Evolutionary conservation across 2,329 filamentous ascomycete genomes (phyloP).

Genomic region (Epichloe coenophiala): DNA sequence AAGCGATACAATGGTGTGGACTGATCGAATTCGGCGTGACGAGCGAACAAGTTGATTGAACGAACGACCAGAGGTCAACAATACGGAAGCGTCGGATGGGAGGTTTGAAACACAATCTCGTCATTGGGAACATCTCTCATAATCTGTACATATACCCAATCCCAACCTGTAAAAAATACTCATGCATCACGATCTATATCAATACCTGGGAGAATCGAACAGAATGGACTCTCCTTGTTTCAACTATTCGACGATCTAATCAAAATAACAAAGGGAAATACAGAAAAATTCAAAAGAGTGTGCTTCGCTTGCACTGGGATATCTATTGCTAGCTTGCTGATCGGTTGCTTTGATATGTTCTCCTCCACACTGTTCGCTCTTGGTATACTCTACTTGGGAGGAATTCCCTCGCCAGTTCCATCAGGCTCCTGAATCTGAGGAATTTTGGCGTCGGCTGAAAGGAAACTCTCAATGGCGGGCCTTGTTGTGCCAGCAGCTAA

Average conservation of each 20-base stretch:
- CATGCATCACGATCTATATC: background rate
- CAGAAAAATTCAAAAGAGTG: background rate
- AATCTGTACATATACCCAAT: background rate
- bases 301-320: constrained; percentile 6
- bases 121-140: background rate
- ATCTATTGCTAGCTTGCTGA: constrained; percentile 3
- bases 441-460: constrained; percentile 34
- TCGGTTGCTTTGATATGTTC: background rate
- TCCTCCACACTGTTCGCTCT: background rate
- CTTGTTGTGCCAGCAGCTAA: constrained; percentile 11
- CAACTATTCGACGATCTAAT: background rate
- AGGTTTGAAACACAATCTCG: background rate
- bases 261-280: background rate
- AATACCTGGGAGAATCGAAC: background rate
- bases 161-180: background rate
- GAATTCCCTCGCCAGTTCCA: background rate
- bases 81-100: background rate
- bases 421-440: constrained; percentile 14
- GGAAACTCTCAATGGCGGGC: constrained; percentile 32
- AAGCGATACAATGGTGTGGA: constrained; percentile 53
- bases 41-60: background rate
- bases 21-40: constrained; percentile 17
- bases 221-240: background rate
- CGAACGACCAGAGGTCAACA: background rate
- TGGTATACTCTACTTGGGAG: background rate